Evolutionary conservation across 257 asterid genomes (phyloP).

Genomic region (Fraxinus cuspidata): DNA sequence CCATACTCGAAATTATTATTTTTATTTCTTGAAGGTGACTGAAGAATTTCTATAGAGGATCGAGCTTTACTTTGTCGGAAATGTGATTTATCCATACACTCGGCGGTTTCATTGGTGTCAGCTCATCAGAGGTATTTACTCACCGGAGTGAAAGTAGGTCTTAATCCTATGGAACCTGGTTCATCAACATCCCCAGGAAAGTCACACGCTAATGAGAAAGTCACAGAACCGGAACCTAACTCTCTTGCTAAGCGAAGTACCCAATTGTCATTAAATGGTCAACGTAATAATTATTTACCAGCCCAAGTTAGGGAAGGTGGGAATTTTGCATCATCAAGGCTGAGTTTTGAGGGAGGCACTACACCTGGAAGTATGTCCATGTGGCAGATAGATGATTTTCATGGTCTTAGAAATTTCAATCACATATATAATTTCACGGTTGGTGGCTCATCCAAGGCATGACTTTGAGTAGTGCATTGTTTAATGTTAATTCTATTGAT

Average conservation of each 20-base stretch:
- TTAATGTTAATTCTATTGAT: not conserved
- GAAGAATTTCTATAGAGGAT: slow-evolving; percentile 51
- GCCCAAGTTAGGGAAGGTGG: slow-evolving; percentile 29
- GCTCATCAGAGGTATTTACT: slow-evolving; percentile 78
- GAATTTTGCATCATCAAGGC: slow-evolving; percentile 26
- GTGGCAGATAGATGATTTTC: slow-evolving; percentile 54
- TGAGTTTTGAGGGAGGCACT: slow-evolving; percentile 38
- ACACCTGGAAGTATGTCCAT: slow-evolving; percentile 46
- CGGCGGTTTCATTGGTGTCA: slow-evolving; percentile 62
- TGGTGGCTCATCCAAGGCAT: slow-evolving; percentile 52
- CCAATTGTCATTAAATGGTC: slow-evolving; percentile 29
- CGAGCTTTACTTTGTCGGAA: slow-evolving; percentile 87
- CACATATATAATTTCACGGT: slow-evolving; percentile 38
- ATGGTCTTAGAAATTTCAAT: slow-evolving; percentile 38
- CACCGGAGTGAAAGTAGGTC: slow-evolving; percentile 86
- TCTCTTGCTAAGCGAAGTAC: slow-evolving; percentile 28
- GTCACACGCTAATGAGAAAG: slow-evolving; percentile 31
- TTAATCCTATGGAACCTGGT: slow-evolving; percentile 56
- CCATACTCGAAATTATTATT: not conserved
- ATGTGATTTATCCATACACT: slow-evolving; percentile 80
- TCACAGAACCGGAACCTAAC: slow-evolving; percentile 33
- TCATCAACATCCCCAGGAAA: slow-evolving; percentile 46
- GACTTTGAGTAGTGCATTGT: slow-evolving; percentile 8
- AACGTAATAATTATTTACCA: slow-evolving; percentile 28
- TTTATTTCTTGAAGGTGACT: slow-evolving; percentile 35